Base-by-base conservation (phyloP, 2,329 filamentous ascomycete species). In the Botrytis fabae region DNA sequence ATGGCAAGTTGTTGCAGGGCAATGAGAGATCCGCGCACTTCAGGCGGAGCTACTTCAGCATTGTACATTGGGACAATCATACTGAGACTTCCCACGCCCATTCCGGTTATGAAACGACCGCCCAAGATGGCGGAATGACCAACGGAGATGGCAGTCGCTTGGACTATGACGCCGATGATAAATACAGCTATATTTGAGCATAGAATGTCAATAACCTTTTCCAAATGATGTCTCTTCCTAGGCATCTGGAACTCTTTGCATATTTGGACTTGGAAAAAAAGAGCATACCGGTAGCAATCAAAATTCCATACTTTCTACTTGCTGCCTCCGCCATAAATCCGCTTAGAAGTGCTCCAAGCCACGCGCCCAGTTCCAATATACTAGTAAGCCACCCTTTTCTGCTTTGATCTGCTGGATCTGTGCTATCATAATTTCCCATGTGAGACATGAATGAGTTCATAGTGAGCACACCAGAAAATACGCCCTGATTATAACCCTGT, bases 291-390 rank as follows among this genome's bases (percentile, higher is more conserved):
- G 88, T 88, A 18, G 90, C 90, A 48, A 93, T 85, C 25, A 94
- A 81, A 72, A 93, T 90, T 10, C 88, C 87, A 75, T 91, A 90
- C 80, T 93, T 93, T 64, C 92, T 86, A 2, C 90, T 92, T 68
- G 90, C 80, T 5, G 86, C 84, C 79, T 94, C 92, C 28, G 92
- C 92, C n/a, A 94, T 81, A 78, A 91, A 91, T 1, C 92, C 90
- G 3, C 89, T 92, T 59, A 91, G 84, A 4, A 95, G 81, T 0
- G 90, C 88, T 54, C 92, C 92, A n/a, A 93, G 79, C 92, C 92
- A 94, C 61, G 92, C 92, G 70, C 92, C 92, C 2, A 94, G 86
- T 79, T 94, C 91, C 40, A 94, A 87, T 75, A 93, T 93, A 2
- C 91, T 85, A 0, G 87, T 89, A 8, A 90, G 79, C 87, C 87